These are phyloP conservation scores for Globisporangium parvum DNA, from an alignment of 352 stramenopile genomes.

Conservation along the genomic window DNA sequence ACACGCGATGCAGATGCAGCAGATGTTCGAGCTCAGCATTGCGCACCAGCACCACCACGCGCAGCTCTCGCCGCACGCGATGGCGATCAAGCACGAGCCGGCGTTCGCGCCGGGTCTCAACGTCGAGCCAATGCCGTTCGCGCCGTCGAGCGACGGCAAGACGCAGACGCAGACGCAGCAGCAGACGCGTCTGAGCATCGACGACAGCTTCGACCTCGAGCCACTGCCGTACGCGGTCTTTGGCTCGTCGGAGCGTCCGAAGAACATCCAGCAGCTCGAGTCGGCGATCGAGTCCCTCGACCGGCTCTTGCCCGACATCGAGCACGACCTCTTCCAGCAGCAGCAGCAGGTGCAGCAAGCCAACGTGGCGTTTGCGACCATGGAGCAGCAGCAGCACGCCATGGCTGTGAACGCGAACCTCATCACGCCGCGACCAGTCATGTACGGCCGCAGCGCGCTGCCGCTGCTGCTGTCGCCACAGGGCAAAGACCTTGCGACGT, in stretches of 20 bases:
- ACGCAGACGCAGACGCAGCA: neutral
- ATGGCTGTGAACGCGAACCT: slow-evolving; percentile 14
- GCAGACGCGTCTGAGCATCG: slow-evolving; percentile 19
- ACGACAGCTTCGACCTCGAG: slow-evolving; percentile 46
- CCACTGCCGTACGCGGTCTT: slow-evolving; percentile 63
- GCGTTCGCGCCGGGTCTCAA: slow-evolving; percentile 25
- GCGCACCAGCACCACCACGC: slow-evolving; percentile 28
- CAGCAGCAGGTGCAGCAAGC: slow-evolving; percentile 1
- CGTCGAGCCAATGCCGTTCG: slow-evolving; percentile 69
- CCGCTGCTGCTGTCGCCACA: slow-evolving; percentile 33
- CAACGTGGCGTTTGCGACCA: slow-evolving; percentile 9
- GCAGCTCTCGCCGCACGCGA: slow-evolving; percentile 25
- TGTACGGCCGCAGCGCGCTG: slow-evolving; percentile 26
- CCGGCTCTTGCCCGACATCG: slow-evolving; percentile 56
- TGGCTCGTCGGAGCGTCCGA: slow-evolving; percentile 23
- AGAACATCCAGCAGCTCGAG: slow-evolving; percentile 64
- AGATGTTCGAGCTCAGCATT: slow-evolving; percentile 55
- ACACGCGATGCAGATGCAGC: slow-evolving; percentile 46
- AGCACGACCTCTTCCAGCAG: slow-evolving; percentile 52
- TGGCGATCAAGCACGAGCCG: slow-evolving; percentile 20
- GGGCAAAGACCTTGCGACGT: slow-evolving; percentile 22
- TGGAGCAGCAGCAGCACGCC: slow-evolving; percentile 3
- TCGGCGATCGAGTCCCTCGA: slow-evolving; percentile 72
- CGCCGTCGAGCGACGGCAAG: slow-evolving; percentile 19
- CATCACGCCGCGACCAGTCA: slow-evolving; percentile 24